phyloP scores from a whole-genome alignment of 257 asterid genomes.

The Salvia miltiorrhiza region DNA sequence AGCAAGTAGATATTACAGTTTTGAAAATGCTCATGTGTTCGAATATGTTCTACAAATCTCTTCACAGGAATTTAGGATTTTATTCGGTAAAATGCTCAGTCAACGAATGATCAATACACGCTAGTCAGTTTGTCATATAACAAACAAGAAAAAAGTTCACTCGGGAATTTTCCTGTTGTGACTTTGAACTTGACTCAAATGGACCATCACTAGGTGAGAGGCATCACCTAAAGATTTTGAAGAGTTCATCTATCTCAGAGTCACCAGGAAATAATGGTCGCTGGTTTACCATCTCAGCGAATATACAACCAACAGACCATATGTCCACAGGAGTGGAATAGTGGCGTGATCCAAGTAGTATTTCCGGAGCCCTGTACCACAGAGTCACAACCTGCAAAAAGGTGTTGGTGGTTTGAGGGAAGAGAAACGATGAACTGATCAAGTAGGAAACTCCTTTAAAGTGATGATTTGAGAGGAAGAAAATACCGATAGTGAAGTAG shows the following conservation, averaged over 20 bases:
- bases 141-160: background rate
- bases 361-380: constrained; percentile 99
- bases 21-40: constrained; percentile 46
- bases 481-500: background rate
- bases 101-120: background rate
- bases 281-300: constrained; percentile 95
- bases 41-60: background rate
- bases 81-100: background rate
- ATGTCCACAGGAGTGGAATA: constrained; percentile 96
- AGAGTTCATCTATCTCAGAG: constrained; percentile 94
- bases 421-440: background rate
- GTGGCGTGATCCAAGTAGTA: constrained; percentile 91
- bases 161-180: background rate
- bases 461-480: constrained; percentile 6
- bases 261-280: constrained; percentile 88
- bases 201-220: constrained; percentile 10
- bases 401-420: constrained; percentile 3
- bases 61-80: background rate
- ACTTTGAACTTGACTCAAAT: background rate
- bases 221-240: constrained; percentile 76
- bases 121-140: background rate
- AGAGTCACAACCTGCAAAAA: constrained; percentile 87
- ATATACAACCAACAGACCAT: constrained; percentile 98
- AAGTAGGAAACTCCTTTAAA: constrained; percentile 1
- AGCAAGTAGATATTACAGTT: constrained; percentile 29